Base-by-base conservation (phyloP, 1,284 basidiomycete genomes). In the Sanguinoderma infundibulare region DNA sequence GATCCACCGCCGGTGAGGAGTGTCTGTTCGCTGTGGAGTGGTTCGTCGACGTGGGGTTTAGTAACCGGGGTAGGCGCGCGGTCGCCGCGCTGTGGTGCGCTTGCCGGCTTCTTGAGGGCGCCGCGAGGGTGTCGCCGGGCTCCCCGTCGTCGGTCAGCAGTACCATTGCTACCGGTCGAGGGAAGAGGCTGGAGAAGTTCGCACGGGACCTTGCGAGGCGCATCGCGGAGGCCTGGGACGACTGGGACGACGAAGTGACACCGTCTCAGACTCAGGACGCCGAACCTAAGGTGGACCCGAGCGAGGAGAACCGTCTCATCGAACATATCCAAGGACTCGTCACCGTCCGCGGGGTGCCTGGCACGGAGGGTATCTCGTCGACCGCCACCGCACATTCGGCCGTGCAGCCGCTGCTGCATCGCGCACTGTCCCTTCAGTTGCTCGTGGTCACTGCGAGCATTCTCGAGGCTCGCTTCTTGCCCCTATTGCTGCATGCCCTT, bases 81-180 rank as follows among this genome's bases (percentile, higher is more conserved):
- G 87, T 87, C 1, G 85, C 93, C 0, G 92, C 92, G 1, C 77
- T 95, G n/a, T 96, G 94, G 92, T 91, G 91, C 69, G 89, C 90
- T 0, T 83, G 85, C 63, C 80, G 83, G 53, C 74, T 97, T 0
- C 73, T 97, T 56, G 89, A 93, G 65, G 95, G 95, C 2, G 79
- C 90, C 3, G 77, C 83, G 0, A 75, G 76, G 1, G 74, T 89
- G 2, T 77, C 76, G 10, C 72, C 87, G 9, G 73, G 68, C 17
- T 61, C 67, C 22, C 70, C 73, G 3, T 72, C 70, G 6, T 67
- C 68, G n/a, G 56, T 71, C 5, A 59, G 67, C 36, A 67, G 67
- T 0, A 17, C 32, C 53, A 60, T 32, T 17, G 46, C 46, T 49
- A 8, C 49, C 49, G 20, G 15, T 38, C 68, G 72, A 9, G 72